These are phyloP conservation scores for Sporisorium sorghi DNA, from an alignment of 1,284 basidiomycete genomes.

Conservation along the genomic window DNA sequence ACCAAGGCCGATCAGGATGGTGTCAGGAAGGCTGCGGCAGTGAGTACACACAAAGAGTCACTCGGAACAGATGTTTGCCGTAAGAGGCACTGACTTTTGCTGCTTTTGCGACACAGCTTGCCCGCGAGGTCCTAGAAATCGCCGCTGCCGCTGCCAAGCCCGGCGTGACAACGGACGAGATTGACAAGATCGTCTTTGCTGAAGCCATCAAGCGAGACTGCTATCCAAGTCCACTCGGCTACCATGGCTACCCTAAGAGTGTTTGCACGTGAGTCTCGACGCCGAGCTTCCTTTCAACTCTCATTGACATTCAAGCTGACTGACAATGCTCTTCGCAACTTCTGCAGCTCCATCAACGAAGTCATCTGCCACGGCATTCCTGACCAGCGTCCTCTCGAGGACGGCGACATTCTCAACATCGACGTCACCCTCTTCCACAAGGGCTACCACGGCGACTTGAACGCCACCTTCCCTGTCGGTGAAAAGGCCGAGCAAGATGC, in stretches of 20 bases:
- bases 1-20: conserved; percentile 59
- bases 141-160: conserved; percentile 85
- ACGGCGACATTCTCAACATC: conserved; percentile 56
- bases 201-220: conserved; percentile 89
- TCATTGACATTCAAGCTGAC: neutral
- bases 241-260: conserved; percentile 92
- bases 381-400: conserved; percentile 60
- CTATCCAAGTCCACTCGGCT: conserved; percentile 94
- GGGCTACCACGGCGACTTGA: conserved; percentile 68
- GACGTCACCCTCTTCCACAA: conserved; percentile 75
- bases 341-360: conserved; percentile 82
- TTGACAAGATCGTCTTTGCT: conserved; percentile 91
- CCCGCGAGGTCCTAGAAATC: conserved; percentile 89
- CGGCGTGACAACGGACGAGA: conserved; percentile 92
- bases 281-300: neutral
- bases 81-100: neutral
- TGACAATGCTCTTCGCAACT: neutral
- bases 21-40: conserved; percentile 59
- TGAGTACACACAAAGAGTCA: conserved; percentile 15
- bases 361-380: conserved; percentile 87
- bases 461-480: conserved; percentile 66
- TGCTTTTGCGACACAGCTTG: conserved; percentile 74
- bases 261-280: conserved; percentile 78
- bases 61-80: no score
- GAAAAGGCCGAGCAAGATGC: conserved; percentile 57